These are phyloP conservation scores for Friedmanniomyces simplex DNA, from an alignment of 495 filamentous ascomycete genomes.

Conservation along the genomic window DNA sequence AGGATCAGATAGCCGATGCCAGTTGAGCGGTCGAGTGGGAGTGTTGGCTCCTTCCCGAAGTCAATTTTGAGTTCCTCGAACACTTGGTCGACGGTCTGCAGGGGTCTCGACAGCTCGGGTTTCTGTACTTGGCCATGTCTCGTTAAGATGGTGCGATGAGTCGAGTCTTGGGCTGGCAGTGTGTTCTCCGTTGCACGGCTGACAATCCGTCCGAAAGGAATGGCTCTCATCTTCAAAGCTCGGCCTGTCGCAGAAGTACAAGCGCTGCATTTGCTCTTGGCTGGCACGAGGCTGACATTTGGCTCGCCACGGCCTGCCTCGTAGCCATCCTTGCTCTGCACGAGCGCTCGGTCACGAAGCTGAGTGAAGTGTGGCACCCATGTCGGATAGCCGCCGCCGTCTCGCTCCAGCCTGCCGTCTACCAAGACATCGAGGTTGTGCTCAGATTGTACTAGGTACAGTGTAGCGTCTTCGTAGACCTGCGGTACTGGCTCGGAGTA, in stretches of 20 bases:
- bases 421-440: slow-evolving; percentile 1
- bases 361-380: slow-evolving; percentile 6
- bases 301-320: not conserved
- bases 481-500: slow-evolving; percentile 3
- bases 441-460: not conserved
- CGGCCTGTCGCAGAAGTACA: not conserved
- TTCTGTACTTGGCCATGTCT: not conserved
- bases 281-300: not conserved
- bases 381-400: not conserved
- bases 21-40: not conserved
- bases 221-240: not conserved
- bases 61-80: slow-evolving; percentile 1
- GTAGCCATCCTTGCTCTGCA: not conserved
- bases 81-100: not conserved
- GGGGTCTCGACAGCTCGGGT: not conserved
- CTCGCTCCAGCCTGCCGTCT: not conserved
- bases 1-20: slow-evolving; percentile 3
- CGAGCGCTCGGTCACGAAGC: not conserved
- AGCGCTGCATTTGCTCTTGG: not conserved
- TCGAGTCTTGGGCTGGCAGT: not conserved
- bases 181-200: not conserved
- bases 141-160: not conserved
- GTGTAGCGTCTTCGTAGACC: slow-evolving; percentile 8
- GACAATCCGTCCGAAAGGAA: not conserved
- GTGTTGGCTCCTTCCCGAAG: not conserved